Evolutionary conservation across 768 basidiomycete genomes (phyloP).

Genomic region (Zangia roseola): DNA sequence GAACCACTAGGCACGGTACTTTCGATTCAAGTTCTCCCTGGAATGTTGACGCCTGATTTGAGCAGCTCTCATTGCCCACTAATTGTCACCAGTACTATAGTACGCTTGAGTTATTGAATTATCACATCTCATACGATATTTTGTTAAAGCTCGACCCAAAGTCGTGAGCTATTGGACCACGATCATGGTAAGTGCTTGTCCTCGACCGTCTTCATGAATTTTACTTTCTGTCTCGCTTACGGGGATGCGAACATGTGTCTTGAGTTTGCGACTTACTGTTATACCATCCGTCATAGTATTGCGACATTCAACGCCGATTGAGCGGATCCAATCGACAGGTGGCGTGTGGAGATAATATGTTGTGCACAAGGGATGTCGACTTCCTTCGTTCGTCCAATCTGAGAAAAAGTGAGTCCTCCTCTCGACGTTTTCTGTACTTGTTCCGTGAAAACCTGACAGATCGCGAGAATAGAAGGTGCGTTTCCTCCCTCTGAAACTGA

Average conservation of each 20-base stretch:
- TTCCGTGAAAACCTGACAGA: not conserved
- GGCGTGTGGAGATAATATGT: not conserved
- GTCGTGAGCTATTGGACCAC: not conserved
- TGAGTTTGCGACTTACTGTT: no score
- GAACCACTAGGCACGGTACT: not conserved
- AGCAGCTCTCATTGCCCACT: not conserved
- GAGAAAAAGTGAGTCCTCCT: not conserved
- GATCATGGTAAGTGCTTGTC: not conserved
- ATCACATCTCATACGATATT: no score
- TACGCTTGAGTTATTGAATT: not conserved
- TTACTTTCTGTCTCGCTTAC: not conserved
- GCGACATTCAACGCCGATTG: not conserved
- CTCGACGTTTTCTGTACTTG: not conserved
- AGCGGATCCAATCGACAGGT: not conserved
- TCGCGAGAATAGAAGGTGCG: not conserved
- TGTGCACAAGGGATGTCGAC: not conserved
- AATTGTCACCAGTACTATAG: not conserved
- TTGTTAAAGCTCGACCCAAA: no score
- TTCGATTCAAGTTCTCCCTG: not conserved
- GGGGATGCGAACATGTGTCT: no score
- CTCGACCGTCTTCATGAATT: not conserved
- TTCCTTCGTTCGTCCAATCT: not conserved
- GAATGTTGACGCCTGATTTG: not conserved
- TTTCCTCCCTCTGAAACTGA: not conserved
- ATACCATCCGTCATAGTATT: no score